Evolutionary conservation across 495 filamentous ascomycete genomes (phyloP).

Genomic region (Penicillium cataractarum): DNA sequence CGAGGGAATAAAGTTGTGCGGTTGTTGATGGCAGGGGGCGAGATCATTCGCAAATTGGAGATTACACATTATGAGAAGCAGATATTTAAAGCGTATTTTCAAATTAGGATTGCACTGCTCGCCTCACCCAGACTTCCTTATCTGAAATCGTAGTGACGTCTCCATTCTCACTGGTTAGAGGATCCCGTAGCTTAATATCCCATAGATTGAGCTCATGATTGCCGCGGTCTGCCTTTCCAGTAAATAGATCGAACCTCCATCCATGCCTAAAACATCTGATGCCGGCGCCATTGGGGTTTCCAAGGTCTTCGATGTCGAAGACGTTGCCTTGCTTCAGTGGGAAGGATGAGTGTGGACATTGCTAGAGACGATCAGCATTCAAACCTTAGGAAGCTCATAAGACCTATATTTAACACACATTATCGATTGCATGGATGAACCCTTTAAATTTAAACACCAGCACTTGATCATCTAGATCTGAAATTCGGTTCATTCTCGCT

Average conservation of each 20-base stretch:
- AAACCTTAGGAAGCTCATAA: not conserved
- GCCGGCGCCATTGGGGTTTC: not conserved
- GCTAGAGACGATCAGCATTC: not conserved
- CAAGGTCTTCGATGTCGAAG: not conserved
- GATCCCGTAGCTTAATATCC: not conserved
- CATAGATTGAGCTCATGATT: not conserved
- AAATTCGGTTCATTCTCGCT: not conserved
- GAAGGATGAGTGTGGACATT: slow-evolving; percentile 1
- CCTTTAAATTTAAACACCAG: not conserved
- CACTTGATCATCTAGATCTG: not conserved
- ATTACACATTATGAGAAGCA: too few species aligned
- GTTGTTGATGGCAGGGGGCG: not conserved
- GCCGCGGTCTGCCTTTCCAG: not conserved
- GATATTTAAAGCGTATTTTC: not conserved
- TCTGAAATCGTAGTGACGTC: not conserved
- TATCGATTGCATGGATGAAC: not conserved
- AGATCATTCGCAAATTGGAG: too few species aligned
- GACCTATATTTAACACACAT: not conserved
- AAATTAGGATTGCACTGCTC: not conserved
- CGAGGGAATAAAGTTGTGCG: not conserved
- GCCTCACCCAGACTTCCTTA: not conserved
- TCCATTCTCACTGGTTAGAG: not conserved
- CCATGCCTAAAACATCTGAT: not conserved
- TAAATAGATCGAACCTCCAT: not conserved
- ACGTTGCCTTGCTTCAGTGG: not conserved